Evolutionary conservation across 257 asterid species (phyloP), one percentile per base, ranked within the genome.

Genomic region (Nicotiana paniculata): DNA sequence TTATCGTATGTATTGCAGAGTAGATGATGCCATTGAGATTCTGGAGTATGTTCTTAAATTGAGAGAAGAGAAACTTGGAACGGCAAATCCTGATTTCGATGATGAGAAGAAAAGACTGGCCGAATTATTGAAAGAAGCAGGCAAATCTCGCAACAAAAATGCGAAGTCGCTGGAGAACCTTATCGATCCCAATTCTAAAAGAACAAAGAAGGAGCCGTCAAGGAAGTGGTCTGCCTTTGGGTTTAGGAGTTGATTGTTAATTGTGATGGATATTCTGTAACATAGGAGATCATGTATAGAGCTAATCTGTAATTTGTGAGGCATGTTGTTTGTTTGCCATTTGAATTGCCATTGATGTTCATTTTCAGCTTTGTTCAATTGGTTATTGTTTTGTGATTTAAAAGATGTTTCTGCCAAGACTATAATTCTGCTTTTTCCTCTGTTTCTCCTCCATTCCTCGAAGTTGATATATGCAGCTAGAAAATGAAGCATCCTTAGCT

Each of bases 171-270:
- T 96, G 9, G 97, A 92, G 88, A 93, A 96, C 88, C 98, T 93
- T 48, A 94, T 96, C 9, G 97, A 96, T 81, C 98, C 98, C 1
- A 91, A 89, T 85, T 88, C 97, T 13, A 93, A 85, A 87, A 92
- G 96, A 90, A 90, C 92, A 1, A 94, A 88, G 90, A 96, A 96
- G 91, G 98, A 96, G 86, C 67, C 97, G 5, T 85, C 98, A 3
- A 96, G 84, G 97, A 96, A 95, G 88, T 96, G 99, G 98, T 93
- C 98, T 18, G 97, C 98, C 11, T 92, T 96, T 32, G 98, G 99
- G 74, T 93, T 96, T 86, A 88, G 98, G 84, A 93, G 96, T 81
- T 96, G 88, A 93, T 77, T 59, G 30, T 80, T 51, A 81, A 58
- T 77, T 83, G 59, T 30, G 82, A 82, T 68, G 77, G 84, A 61